These are phyloP conservation scores for Penicillium verhagenii DNA, from an alignment of 495 filamentous ascomycete species.

Conservation along the genomic window DNA sequence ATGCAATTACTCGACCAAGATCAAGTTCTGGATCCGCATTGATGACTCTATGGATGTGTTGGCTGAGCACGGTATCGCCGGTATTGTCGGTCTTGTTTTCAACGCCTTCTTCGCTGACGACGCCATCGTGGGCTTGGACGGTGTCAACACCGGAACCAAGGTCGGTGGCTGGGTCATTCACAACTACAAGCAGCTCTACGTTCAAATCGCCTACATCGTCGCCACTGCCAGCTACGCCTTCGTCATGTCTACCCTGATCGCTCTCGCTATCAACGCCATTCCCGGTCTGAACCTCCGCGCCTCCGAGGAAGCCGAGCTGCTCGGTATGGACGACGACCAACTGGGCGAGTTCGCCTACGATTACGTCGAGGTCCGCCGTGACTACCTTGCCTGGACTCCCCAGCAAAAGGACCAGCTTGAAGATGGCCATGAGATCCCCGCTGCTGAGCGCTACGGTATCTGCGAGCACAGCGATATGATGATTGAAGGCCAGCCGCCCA, in stretches of 20 bases:
- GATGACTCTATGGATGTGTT: constrained; percentile 98
- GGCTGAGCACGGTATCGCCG: constrained; percentile 94
- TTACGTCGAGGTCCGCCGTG: constrained; percentile 96
- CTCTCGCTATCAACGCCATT: constrained; percentile 78
- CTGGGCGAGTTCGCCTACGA: constrained; percentile 99
- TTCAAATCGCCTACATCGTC: constrained; percentile 87
- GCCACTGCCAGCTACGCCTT: constrained; percentile 77
- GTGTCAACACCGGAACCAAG: constrained; percentile 74
- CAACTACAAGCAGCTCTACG: constrained; percentile 86
- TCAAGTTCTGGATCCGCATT: constrained; percentile 94
- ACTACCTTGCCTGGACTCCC: constrained; percentile 97
- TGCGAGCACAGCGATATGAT: constrained; percentile 67
- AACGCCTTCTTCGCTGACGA: constrained; percentile 86
- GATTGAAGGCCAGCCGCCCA: constrained; percentile 53
- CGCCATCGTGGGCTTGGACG: constrained; percentile 91
- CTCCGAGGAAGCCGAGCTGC: constrained; percentile 91
- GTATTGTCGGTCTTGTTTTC: constrained; percentile 88
- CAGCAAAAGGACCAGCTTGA: constrained; percentile 65
- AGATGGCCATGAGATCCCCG: constrained; percentile 62
- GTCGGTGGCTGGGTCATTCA: constrained; percentile 83
- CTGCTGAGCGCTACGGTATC: constrained; percentile 78
- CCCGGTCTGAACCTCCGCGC: constrained; percentile 91
- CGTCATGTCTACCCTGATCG: constrained; percentile 78
- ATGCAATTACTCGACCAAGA: constrained; percentile 93
- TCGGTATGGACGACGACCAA: constrained; percentile 99